Percentiles rank a stretch among this genome's conserved stretches.
Evolutionary conservation across 805 yeast species (phyloP).

Genomic region (Brettanomyces anomalus): DNA sequence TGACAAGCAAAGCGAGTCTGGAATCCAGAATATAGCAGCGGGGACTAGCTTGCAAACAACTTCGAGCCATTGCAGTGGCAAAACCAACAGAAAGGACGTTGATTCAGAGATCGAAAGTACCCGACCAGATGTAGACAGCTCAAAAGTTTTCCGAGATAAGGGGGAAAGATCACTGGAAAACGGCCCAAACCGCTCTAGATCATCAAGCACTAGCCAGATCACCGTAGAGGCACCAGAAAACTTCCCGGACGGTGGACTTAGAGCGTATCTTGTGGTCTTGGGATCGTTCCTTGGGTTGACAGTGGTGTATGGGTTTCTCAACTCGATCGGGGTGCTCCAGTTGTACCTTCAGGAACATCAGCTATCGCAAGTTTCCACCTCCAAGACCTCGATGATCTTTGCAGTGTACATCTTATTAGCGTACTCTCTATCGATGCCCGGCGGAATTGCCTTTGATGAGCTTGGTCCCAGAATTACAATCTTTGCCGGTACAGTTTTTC

Average conservation of each 20-base stretch:
- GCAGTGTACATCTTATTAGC: conserved; percentile 46
- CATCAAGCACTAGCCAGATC: background rate
- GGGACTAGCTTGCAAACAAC: too few relatives aligned
- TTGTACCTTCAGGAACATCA: conserved; percentile 51
- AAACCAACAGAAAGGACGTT: too few relatives aligned
- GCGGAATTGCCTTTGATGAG: conserved; percentile 49
- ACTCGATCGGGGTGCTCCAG: conserved; percentile 54
- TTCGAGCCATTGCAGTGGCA: too few relatives aligned
- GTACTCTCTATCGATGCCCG: conserved; percentile 29
- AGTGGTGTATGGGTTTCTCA: conserved; percentile 47
- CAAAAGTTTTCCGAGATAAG: too few relatives aligned
- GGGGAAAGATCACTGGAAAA: too few relatives aligned
- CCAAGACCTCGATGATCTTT: conserved; percentile 59
- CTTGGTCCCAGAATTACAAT: conserved; percentile 44
- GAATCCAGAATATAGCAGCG: too few relatives aligned
- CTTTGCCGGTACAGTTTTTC: conserved; percentile 37
- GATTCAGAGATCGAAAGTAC: too few relatives aligned
- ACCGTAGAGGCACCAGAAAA: conserved; percentile 14
- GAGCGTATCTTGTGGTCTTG: conserved; percentile 47
- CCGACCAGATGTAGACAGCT: too few relatives aligned
- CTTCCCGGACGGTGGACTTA: conserved; percentile 54
- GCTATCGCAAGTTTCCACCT: conserved; percentile 33
- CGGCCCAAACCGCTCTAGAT: too few relatives aligned
- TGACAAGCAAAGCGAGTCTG: too few relatives aligned
- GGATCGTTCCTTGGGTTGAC: conserved; percentile 52